phyloP scores from a whole-genome alignment of 371 early-diverging fungal genomes.

The Syncephalis fuscata region DNA sequence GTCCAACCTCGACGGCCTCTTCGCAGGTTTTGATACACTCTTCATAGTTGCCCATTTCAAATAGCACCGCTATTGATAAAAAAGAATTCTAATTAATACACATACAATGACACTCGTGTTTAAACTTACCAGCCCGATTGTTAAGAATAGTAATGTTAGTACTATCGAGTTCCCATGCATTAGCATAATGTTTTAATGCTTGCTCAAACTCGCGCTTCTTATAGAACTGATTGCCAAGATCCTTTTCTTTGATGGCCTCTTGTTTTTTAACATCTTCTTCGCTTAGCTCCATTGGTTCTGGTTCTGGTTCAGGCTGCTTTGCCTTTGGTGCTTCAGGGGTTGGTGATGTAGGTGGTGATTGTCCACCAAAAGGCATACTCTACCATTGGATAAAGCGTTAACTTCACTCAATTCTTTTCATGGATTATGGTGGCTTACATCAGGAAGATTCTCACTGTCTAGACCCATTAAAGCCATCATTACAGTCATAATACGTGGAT shows the following conservation, averaged over 20 bases:
- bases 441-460: slow-evolving; percentile 16
- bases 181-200: slow-evolving; percentile 76
- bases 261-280: slow-evolving; percentile 44
- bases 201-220: slow-evolving; percentile 85
- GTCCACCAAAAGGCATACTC: no score
- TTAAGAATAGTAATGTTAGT: slow-evolving; percentile 84
- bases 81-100: neutral
- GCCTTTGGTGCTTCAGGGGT: slow-evolving; percentile 9
- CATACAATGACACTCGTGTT: neutral
- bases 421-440: neutral
- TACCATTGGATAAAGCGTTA: no score
- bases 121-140: slow-evolving; percentile 63
- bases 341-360: no score
- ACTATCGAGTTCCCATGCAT: slow-evolving; percentile 79
- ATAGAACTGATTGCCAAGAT: slow-evolving; percentile 80
- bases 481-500: slow-evolving; percentile 56
- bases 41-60: slow-evolving; percentile 82
- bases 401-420: no score
- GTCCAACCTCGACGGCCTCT: slow-evolving; percentile 81
- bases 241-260: slow-evolving; percentile 69
- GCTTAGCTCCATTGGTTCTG: slow-evolving; percentile 17
- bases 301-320: slow-evolving; percentile 10
- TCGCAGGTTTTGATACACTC: slow-evolving; percentile 86
- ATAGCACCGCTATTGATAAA: slow-evolving; percentile 54
- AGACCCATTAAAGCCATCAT: slow-evolving; percentile 59